phyloP scores from a whole-genome alignment of 805 yeast species.

The Candida sphagnicola region DNA sequence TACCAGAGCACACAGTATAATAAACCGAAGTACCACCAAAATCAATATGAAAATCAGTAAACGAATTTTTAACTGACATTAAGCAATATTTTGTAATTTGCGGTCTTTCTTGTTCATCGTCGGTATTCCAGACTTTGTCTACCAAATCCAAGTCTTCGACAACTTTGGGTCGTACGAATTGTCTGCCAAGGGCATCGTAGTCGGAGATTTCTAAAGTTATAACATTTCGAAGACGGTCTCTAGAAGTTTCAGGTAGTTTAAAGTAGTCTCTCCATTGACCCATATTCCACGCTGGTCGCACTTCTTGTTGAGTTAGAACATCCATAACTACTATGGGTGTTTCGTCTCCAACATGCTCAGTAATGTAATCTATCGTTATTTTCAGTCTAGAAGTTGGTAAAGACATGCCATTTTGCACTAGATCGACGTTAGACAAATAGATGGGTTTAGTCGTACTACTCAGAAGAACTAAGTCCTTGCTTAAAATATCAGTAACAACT shows the following conservation, averaged over 20 bases:
- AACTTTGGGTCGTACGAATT: slow-evolving; percentile 58
- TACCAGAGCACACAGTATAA: slow-evolving; percentile 75
- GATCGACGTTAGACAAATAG: slow-evolving; percentile 30
- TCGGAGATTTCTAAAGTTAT: slow-evolving; percentile 75
- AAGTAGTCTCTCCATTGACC: slow-evolving; percentile 74
- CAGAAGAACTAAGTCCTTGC: slow-evolving; percentile 28
- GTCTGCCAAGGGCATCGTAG: slow-evolving; percentile 40
- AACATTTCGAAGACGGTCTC: slow-evolving; percentile 74
- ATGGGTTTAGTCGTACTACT: slow-evolving; percentile 43
- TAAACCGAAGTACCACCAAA: slow-evolving; percentile 92
- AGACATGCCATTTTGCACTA: slow-evolving; percentile 39
- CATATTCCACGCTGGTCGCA: slow-evolving; percentile 62
- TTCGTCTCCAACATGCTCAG: slow-evolving; percentile 59
- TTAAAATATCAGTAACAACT: slow-evolving; percentile 28
- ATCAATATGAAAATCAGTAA: slow-evolving; percentile 88
- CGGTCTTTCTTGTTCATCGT: slow-evolving; percentile 38
- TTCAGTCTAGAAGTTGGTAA: slow-evolving; percentile 42
- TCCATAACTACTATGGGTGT: slow-evolving; percentile 80
- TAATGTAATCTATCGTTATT: slow-evolving; percentile 53
- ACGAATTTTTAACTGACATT: slow-evolving; percentile 79
- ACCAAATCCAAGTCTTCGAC: slow-evolving; percentile 69
- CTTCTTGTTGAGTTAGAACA: slow-evolving; percentile 72
- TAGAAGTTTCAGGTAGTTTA: slow-evolving; percentile 32
- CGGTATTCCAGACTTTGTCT: slow-evolving; percentile 54
- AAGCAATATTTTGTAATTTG: slow-evolving; percentile 73